Evolutionary conservation across 2,329 filamentous ascomycete genomes (phyloP), one percentile per base, ranked within the genome.

Genomic region (Periconia sp.): DNA sequence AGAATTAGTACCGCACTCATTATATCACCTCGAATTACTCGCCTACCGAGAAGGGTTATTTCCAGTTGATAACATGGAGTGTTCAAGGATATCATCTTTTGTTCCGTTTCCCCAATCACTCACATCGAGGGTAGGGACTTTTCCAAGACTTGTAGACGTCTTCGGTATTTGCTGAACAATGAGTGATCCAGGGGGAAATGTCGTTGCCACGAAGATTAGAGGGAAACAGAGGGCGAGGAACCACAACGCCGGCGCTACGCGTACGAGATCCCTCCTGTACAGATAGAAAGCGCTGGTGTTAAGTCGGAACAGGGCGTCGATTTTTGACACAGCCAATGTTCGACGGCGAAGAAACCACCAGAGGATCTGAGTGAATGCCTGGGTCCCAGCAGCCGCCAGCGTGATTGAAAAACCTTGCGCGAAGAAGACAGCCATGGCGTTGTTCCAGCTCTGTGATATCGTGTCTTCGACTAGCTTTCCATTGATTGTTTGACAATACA

Each of bases 91-190:
- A 15, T 42, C 5, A 3, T 18, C 18, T 6, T 11, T 5, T 17
- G 41, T 18, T 13, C 41, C 15, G 17, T 42, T 42, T 20, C 41
- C 41, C n/a, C 41, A 20, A 42, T 42, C n/a, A 5, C 17, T 11
- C 3, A 42, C 15, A 19, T 42, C 15, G 3, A 42, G 14, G 11
- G 19, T 42, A 17, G 41, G 41, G 8, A 42, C 41, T 17, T 42
- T 18, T 3, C 10, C 41, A 3, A 17, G 11, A 5, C 6, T 3
- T 6, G n/a, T 42, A 11, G 10, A 11, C 9, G 13, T 13, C 9
- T 18, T 33, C 8, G 20, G 27, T n/a, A 47, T 6, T 17, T 49
- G 31, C 54, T 74, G 33, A 10, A 41, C 10, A 19, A 27, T n/a
- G 7, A 41, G 19, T 17, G 30, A 17, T 8, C 47, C 47, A 31